These are phyloP conservation scores for Rhodamnia argentea DNA, from an alignment of 345 rosid genomes.

Conservation along the genomic window DNA sequence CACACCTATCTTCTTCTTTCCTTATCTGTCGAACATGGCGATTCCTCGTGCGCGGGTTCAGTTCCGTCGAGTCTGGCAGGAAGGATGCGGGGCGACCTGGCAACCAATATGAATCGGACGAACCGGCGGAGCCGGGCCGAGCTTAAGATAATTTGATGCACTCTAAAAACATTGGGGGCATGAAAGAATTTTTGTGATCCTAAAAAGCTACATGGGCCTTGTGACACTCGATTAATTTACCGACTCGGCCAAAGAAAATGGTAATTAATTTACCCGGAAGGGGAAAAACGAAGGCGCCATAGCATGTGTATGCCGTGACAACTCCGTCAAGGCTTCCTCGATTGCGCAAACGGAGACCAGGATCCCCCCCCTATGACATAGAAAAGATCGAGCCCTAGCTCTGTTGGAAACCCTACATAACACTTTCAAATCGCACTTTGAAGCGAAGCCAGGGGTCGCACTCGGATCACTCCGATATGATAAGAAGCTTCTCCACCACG, in stretches of 20 bases:
- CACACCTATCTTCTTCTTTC: neutral
- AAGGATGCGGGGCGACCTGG: too few relatives aligned
- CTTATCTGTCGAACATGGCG: neutral
- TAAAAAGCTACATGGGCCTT: neutral
- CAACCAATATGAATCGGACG: neutral
- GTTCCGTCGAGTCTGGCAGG: too few relatives aligned
- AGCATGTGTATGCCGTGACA: too few relatives aligned
- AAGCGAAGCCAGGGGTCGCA: neutral
- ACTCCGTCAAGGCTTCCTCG: too few relatives aligned
- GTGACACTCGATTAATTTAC: neutral
- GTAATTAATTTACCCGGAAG: neutral
- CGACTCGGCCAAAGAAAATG: neutral
- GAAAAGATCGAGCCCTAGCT: too few relatives aligned
- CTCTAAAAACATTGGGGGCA: neutral
- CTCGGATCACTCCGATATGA: neutral
- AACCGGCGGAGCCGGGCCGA: fast-evolving
- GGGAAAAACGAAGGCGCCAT: too few relatives aligned
- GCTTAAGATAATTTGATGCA: neutral
- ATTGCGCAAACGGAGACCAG: too few relatives aligned
- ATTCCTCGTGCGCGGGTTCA: neutral
- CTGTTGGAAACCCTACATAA: too few relatives aligned
- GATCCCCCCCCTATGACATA: too few relatives aligned
- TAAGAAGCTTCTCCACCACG: neutral
- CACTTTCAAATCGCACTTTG: neutral
- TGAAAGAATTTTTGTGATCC: neutral